phyloP scores from a whole-genome alignment of 2,329 filamentous ascomycete species.

The Ilyonectria sp. region DNA sequence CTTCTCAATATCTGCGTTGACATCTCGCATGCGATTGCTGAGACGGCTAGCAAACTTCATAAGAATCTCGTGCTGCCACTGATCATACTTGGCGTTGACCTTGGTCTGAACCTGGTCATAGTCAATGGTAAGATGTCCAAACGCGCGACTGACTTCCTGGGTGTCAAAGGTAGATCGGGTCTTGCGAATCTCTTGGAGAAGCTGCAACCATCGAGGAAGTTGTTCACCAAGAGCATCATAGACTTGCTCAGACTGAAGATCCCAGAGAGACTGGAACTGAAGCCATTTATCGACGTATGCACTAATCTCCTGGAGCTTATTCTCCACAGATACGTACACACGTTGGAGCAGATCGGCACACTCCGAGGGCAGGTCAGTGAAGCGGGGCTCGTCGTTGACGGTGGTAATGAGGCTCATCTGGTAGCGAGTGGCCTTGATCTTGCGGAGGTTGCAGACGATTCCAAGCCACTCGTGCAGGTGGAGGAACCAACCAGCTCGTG shows the following conservation, averaged over 20 bases:
- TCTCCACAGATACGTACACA: slow-evolving; percentile 88
- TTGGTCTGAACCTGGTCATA: slow-evolving; percentile 99
- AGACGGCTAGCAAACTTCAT: slow-evolving; percentile 93
- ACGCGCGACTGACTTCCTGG: slow-evolving; percentile 91
- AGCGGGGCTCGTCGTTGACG: slow-evolving; percentile 77
- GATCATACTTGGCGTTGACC: slow-evolving; percentile 99
- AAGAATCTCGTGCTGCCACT: slow-evolving; percentile 98
- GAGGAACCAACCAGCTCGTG: slow-evolving; percentile 92
- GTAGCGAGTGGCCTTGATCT: slow-evolving; percentile 95
- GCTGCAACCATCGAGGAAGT: slow-evolving; percentile 91
- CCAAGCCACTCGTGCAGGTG: slow-evolving; percentile 96
- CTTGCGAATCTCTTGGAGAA: slow-evolving; percentile 97
- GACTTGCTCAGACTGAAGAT: slow-evolving; percentile 95
- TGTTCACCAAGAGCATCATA: slow-evolving; percentile 94
- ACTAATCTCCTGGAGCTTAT: slow-evolving; percentile 84
- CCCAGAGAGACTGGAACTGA: slow-evolving; percentile 98
- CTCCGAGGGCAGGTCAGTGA: slow-evolving; percentile 86
- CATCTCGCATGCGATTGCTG: slow-evolving; percentile 90
- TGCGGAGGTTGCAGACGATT: slow-evolving; percentile 90
- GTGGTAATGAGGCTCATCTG: slow-evolving; percentile 85
- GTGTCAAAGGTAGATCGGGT: slow-evolving; percentile 97
- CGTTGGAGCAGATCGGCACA: slow-evolving; percentile 85
- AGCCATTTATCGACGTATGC: slow-evolving; percentile 97
- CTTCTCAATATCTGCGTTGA: slow-evolving; percentile 92
- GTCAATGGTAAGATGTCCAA: slow-evolving; percentile 95